Evolutionary conservation across 2,329 filamentous ascomycete genomes (phyloP).

Genomic region (Coleophoma eucalyptorum): DNA sequence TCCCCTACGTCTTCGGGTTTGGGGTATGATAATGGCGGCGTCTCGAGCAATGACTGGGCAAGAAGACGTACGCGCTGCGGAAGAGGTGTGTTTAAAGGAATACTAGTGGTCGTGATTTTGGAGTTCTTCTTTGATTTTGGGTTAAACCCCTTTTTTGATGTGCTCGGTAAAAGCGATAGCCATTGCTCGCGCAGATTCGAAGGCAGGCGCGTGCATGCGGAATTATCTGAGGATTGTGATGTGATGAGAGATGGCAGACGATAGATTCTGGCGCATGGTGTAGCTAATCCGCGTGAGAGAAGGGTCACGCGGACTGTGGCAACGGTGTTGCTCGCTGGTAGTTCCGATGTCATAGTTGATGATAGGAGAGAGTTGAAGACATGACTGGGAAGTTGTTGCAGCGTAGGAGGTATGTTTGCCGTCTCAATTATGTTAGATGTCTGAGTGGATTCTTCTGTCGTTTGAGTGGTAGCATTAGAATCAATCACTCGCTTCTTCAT

Average conservation of each 20-base stretch:
- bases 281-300: conserved; percentile 65
- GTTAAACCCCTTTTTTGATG: conserved; percentile 17
- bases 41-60: conserved; percentile 43
- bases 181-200: conserved; percentile 61
- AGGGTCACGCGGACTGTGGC: conserved; percentile 66
- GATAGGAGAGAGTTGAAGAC: conserved; percentile 18
- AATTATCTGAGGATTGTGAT: conserved; percentile 10
- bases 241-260: conserved; percentile 56
- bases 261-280: conserved; percentile 77
- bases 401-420: conserved; percentile 1
- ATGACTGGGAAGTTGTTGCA: conserved; percentile 14
- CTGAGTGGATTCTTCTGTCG: conserved; percentile 5
- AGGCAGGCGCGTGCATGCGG: conserved; percentile 21
- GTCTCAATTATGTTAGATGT: neutral
- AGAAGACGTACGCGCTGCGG: conserved; percentile 34
- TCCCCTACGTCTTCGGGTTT: conserved; percentile 26
- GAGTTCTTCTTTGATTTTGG: conserved; percentile 15
- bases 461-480: conserved; percentile 1
- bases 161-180: conserved; percentile 53
- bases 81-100: conserved; percentile 24
- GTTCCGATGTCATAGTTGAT: conserved; percentile 10
- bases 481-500: neutral
- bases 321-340: conserved; percentile 34
- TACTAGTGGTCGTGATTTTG: conserved; percentile 6
- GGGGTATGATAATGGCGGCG: conserved; percentile 35